Conservation (phyloP, 1,284 basidiomycete species). For the Puccinia coronata region DNA sequence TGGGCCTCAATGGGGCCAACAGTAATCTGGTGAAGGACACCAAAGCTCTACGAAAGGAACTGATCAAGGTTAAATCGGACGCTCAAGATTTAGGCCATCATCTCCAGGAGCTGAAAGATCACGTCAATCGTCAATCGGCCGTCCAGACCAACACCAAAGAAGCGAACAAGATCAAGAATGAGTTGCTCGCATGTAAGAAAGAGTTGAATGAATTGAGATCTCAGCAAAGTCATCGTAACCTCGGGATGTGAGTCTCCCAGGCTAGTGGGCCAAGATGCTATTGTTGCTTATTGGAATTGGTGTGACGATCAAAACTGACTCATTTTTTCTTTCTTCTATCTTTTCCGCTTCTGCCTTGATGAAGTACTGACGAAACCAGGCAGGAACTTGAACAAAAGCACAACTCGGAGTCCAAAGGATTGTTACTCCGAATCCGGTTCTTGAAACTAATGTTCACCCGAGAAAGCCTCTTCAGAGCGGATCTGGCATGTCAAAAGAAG, state of each 20-base stretch:
- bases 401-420: conserved; percentile 80
- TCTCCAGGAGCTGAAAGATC: conserved; percentile 24
- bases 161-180: conserved; percentile 21
- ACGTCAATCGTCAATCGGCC: not conserved
- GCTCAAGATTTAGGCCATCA: conserved; percentile 38
- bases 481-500: conserved; percentile 79
- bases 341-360: no score
- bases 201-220: conserved; percentile 39
- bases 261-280: not conserved
- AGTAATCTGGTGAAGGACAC: conserved; percentile 26
- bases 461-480: conserved; percentile 77
- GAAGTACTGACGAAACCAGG: conserved; percentile 18
- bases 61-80: conserved; percentile 25
- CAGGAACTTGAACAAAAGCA: conserved; percentile 63
- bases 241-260: not conserved
- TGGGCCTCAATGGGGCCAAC: conserved; percentile 16
- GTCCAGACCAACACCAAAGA: conserved; percentile 20
- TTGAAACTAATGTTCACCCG: conserved; percentile 86
- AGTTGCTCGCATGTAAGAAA: conserved; percentile 32
- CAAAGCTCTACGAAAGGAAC: conserved; percentile 33
- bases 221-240: not conserved
- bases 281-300: no score
- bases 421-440: conserved; percentile 84
- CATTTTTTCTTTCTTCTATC: conserved; percentile 52
- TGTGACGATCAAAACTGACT: conserved; percentile 63